Evolutionary conservation across 2,329 filamentous ascomycete genomes (phyloP).

Genomic region (Pseudomassariella vexata): DNA sequence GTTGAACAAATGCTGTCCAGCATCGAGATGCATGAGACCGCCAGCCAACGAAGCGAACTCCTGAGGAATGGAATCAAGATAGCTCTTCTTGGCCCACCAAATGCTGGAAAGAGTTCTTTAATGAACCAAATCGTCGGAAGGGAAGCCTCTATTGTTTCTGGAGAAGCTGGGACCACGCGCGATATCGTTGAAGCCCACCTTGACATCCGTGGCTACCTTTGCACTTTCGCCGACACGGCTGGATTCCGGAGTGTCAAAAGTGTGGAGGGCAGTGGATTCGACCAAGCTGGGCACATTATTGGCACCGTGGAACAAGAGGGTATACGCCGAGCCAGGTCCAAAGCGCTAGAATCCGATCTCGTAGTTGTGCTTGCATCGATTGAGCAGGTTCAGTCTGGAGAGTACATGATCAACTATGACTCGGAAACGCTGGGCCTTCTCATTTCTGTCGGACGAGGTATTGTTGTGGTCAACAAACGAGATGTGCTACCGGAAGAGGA

Average conservation of each 20-base stretch:
- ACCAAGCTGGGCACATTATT: constrained; percentile 36
- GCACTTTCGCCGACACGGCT: constrained; percentile 92
- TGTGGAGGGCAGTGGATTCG: constrained; percentile 8
- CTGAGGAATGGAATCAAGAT: constrained; percentile 80
- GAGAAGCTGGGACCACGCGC: constrained; percentile 86
- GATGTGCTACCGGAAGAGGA: constrained; percentile 37
- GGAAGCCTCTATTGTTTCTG: constrained; percentile 91
- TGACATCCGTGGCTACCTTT: constrained; percentile 84
- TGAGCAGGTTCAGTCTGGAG: constrained; percentile 38
- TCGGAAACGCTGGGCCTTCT: constrained; percentile 40
- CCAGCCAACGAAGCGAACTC: constrained; percentile 76
- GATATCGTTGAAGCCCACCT: constrained; percentile 91
- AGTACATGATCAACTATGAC: constrained; percentile 44
- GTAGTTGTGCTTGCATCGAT: constrained; percentile 76
- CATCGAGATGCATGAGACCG: constrained; percentile 66
- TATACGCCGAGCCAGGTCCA: constrained; percentile 77
- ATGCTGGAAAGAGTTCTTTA: constrained; percentile 90
- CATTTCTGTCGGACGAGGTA: constrained; percentile 38
- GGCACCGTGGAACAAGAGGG: constrained; percentile 82
- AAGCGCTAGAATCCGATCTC: constrained; percentile 78
- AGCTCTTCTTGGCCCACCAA: constrained; percentile 83
- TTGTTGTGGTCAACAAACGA: constrained; percentile 59
- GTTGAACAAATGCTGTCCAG: constrained; percentile 55
- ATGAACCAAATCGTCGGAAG: constrained; percentile 86
- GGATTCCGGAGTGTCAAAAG: constrained; percentile 58